Evolutionary conservation across 352 stramenopile genomes (phyloP).

Genomic region (Globisporangium canariense): DNA sequence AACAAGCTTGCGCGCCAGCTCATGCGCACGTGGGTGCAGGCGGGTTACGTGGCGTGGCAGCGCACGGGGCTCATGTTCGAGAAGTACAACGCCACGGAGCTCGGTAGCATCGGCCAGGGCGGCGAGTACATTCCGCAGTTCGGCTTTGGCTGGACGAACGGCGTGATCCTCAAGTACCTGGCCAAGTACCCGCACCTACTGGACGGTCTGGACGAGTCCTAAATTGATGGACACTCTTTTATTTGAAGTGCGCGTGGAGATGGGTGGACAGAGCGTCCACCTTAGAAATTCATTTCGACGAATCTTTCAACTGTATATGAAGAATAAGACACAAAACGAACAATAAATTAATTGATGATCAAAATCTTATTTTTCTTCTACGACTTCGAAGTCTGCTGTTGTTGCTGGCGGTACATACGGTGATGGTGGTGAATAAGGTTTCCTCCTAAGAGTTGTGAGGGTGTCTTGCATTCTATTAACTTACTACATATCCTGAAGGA

Average conservation of each 20-base stretch:
- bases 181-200: slow-evolving; percentile 28
- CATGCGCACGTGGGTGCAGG: slow-evolving; percentile 54
- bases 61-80: slow-evolving; percentile 84
- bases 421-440: neutral
- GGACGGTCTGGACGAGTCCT: slow-evolving; percentile 5
- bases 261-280: neutral
- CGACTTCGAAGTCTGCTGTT: neutral
- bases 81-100: slow-evolving; percentile 45
- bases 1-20: slow-evolving; percentile 48
- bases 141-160: slow-evolving; percentile 55
- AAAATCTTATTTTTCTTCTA: neutral
- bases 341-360: neutral
- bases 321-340: neutral
- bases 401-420: neutral
- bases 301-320: neutral
- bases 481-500: no score
- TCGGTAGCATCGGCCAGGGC: slow-evolving; percentile 31
- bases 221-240: neutral
- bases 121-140: slow-evolving; percentile 87
- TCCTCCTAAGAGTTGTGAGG: no score
- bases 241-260: neutral
- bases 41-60: slow-evolving; percentile 62
- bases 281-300: neutral
- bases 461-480: no score
- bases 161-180: slow-evolving; percentile 81